phyloP scores from a whole-genome alignment of 768 basidiomycete genomes.

The Mycena olivaceomarginata region DNA sequence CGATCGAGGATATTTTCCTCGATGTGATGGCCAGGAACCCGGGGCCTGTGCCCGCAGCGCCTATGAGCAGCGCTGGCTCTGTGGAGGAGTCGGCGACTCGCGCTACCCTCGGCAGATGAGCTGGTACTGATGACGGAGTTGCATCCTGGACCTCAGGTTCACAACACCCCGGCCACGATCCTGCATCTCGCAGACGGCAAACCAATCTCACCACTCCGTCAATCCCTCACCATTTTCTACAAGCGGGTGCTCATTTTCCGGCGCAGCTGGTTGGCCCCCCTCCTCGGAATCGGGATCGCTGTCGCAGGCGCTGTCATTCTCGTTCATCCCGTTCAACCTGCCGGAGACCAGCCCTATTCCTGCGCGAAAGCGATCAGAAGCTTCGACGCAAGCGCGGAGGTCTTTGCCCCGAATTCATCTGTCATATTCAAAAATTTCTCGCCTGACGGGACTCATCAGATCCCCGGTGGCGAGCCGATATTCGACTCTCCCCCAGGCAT shows the following conservation, averaged over 20 bases:
- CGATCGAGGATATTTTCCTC: slow-evolving; percentile 90
- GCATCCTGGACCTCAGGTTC: slow-evolving; percentile 5
- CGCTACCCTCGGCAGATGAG: neutral
- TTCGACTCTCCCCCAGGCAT: slow-evolving; percentile 75
- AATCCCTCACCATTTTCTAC: slow-evolving; percentile 84
- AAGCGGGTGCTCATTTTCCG: slow-evolving; percentile 80
- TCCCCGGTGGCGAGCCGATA: slow-evolving; percentile 54
- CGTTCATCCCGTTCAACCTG: slow-evolving; percentile 73
- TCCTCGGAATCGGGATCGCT: slow-evolving; percentile 71
- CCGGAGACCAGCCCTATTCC: slow-evolving; percentile 66
- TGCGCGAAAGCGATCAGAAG: slow-evolving; percentile 60
- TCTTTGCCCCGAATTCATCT: slow-evolving; percentile 58
- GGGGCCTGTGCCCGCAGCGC: slow-evolving; percentile 34
- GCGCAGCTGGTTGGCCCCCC: slow-evolving; percentile 81
- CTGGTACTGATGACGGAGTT: slow-evolving; percentile 2
- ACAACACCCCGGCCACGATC: slow-evolving; percentile 21
- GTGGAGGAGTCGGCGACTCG: slow-evolving; percentile 51
- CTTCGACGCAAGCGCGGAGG: slow-evolving; percentile 49
- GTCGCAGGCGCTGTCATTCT: slow-evolving; percentile 82
- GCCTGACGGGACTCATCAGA: slow-evolving; percentile 46
- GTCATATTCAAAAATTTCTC: slow-evolving; percentile 63
- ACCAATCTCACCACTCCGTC: slow-evolving; percentile 72
- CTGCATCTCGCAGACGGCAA: slow-evolving; percentile 72
- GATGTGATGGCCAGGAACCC: slow-evolving; percentile 75
- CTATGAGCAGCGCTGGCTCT: slow-evolving; percentile 1